These are phyloP conservation scores for Eimeria maxima DNA, from an alignment of 169 alveolate genomes.

Conservation along the genomic window DNA sequence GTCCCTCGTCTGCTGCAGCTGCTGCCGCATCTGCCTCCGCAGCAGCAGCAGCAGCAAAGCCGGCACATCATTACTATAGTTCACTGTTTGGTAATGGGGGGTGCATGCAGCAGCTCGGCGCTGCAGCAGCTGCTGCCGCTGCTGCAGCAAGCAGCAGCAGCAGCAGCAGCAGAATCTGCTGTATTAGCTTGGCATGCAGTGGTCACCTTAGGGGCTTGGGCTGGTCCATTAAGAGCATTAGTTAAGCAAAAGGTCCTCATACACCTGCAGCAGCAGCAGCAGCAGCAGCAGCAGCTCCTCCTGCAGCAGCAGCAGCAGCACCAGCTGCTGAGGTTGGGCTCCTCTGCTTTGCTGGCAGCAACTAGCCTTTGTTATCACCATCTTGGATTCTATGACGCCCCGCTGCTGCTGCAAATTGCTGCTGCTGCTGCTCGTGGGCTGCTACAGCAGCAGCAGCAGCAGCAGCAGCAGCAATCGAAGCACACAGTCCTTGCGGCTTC, in stretches of 20 bases:
- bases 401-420: constrained; percentile 64
- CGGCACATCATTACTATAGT: neutral
- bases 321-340: neutral
- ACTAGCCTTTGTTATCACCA: constrained; percentile 51
- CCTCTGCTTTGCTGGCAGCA: constrained; percentile 39
- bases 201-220: constrained; percentile 41
- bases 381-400: constrained; percentile 58
- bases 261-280: constrained; percentile 72
- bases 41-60: constrained; percentile 53
- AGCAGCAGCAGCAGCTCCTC: constrained; percentile 33
- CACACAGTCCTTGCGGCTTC: constrained; percentile 11
- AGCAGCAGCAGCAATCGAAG: constrained; percentile 30
- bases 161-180: constrained; percentile 63
- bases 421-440: constrained; percentile 43
- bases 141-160: constrained; percentile 76
- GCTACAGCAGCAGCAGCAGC: constrained; percentile 70
- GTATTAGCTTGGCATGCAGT: constrained; percentile 19
- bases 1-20: constrained; percentile 25
- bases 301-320: constrained; percentile 32
- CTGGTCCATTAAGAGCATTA: constrained; percentile 19
- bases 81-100: constrained; percentile 28
- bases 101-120: neutral
- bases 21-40: constrained; percentile 54
- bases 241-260: constrained; percentile 44
- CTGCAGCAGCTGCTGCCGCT: constrained; percentile 66